Evolutionary conservation across 257 asterid species (phyloP).

Genomic region (Fraxinus americana): DNA sequence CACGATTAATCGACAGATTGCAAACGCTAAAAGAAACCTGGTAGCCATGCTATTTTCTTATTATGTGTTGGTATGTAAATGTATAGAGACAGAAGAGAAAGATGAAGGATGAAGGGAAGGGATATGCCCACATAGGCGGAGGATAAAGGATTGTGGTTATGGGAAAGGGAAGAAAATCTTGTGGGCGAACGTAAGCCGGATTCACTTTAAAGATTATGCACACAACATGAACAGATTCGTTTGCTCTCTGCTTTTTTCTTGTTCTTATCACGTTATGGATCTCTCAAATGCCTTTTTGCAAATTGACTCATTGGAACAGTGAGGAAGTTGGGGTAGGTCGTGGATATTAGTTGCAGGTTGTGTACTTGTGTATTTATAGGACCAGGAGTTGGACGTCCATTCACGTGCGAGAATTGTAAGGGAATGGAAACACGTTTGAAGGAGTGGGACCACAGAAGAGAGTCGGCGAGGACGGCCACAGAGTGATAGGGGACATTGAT

Average conservation of each 20-base stretch:
- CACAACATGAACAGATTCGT: conserved; percentile 57
- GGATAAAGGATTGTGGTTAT: neutral
- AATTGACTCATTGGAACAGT: neutral
- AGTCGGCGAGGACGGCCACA: conserved; percentile 25
- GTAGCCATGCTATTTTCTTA: conserved; percentile 37
- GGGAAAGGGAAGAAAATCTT: conserved; percentile 32
- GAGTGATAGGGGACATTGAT: conserved; percentile 30
- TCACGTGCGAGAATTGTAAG: neutral
- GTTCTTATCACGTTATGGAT: conserved; percentile 11
- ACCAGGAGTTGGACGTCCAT: conserved; percentile 9
- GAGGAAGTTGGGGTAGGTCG: conserved; percentile 13
- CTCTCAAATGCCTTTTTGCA: neutral
- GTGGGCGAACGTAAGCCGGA: conserved; percentile 52
- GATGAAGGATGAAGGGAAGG: conserved; percentile 11
- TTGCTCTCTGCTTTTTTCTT: conserved; percentile 6
- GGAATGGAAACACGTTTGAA: conserved; percentile 43
- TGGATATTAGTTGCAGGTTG: conserved; percentile 44
- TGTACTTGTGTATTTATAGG: conserved; percentile 61
- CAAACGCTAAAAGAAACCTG: conserved; percentile 48
- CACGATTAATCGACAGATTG: conserved; percentile 57
- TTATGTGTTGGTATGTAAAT: neutral
- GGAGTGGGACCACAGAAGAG: conserved; percentile 37
- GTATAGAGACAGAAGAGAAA: neutral
- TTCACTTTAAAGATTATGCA: conserved; percentile 56
- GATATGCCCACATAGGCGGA: conserved; percentile 20